These are phyloP conservation scores for Kodamaea suecica DNA, from an alignment of 1,139 yeast genomes.

Conservation along the genomic window DNA sequence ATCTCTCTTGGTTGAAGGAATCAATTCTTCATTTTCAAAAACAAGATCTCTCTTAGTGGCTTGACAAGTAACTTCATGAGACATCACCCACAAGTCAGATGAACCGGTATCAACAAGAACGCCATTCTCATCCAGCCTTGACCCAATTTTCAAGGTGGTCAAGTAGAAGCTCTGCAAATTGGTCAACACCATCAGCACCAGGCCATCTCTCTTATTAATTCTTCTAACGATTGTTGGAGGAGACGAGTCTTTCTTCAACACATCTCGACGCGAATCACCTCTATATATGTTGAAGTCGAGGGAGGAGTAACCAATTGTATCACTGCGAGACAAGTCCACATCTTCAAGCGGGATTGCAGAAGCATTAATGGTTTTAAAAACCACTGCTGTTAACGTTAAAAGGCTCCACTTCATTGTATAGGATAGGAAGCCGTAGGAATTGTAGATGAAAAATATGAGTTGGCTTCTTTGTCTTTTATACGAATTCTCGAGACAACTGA, in stretches of 20 bases:
- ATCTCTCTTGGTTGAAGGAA: not conserved
- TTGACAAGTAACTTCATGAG: constrained; percentile 28
- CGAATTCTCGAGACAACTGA: too few relatives aligned
- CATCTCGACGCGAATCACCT: constrained; percentile 9
- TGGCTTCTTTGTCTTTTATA: too few relatives aligned
- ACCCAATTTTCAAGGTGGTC: constrained; percentile 38
- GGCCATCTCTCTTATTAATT: constrained; percentile 34
- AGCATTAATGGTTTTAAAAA: too few relatives aligned
- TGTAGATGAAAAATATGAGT: too few relatives aligned
- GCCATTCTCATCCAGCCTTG: constrained; percentile 26
- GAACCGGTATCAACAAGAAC: constrained; percentile 47
- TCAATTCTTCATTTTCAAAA: not conserved
- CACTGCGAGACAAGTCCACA: too few relatives aligned
- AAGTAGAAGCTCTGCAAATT: constrained; percentile 51
- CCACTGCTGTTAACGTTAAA: too few relatives aligned
- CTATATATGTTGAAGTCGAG: constrained; percentile 16
- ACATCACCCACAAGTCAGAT: constrained; percentile 47
- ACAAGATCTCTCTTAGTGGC: not conserved
- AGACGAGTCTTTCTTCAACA: constrained; percentile 10
- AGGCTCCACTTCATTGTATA: too few relatives aligned
- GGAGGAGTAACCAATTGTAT: not conserved
- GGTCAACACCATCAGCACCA: constrained; percentile 35
- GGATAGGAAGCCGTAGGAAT: too few relatives aligned
- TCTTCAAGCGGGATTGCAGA: too few relatives aligned
- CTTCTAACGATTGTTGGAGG: constrained; percentile 12